Evolutionary conservation across 805 yeast species (phyloP), one percentile per base, ranked within the genome.

Genomic region (Nakazawaea ambrosiae): DNA sequence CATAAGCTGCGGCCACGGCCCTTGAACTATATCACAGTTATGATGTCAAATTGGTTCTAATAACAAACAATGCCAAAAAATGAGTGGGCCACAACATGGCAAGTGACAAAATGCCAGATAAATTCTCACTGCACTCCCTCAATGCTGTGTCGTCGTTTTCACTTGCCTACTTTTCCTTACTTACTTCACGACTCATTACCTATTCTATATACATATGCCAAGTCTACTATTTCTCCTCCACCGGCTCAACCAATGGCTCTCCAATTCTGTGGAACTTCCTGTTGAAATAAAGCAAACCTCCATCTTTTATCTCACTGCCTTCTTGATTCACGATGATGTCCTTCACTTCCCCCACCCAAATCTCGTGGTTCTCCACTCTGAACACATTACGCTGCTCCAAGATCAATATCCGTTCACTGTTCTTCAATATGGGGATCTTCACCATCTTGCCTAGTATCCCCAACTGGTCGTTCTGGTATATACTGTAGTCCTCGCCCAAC

Each of bases 271-370:
- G 82, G 51, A 82, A 83, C 15, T 61, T 60, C 46, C 86, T 65
- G 48, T 81, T 70, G 54, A 71, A 81, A 47, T 81, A 81, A 12
- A 83, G 49, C 31, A 83, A 54, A 0, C 90, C 90, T 12, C 89
- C 89, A 2, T 73, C 60, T 27, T 63, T 58, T n/a, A n/a, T n/a
- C n/a, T n/a, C n/a, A n/a, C n/a, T n/a, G 2, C 23, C 40, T n/a
- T 43, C 45, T 27, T 62, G 44, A 15, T 34, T 10, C 6, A 43
- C 34, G 10, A 71, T 45, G 3, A 82, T 72, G 28, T 81, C 81
- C 26, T 65, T 60, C 4, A 90, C 94, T 42, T 74, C 69, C 3
- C 86, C 96, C 4, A 88, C 75, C 92, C 96, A 86, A 3, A 90
- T 76, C 53, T 89, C 96, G 59, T 90, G 97, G 51, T 83, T 87